Percentiles rank a stretch among this genome's conserved stretches.
Evolutionary conservation across 1,284 basidiomycete species (phyloP).

Genomic region (Tilletiopsis washingtonensis): DNA sequence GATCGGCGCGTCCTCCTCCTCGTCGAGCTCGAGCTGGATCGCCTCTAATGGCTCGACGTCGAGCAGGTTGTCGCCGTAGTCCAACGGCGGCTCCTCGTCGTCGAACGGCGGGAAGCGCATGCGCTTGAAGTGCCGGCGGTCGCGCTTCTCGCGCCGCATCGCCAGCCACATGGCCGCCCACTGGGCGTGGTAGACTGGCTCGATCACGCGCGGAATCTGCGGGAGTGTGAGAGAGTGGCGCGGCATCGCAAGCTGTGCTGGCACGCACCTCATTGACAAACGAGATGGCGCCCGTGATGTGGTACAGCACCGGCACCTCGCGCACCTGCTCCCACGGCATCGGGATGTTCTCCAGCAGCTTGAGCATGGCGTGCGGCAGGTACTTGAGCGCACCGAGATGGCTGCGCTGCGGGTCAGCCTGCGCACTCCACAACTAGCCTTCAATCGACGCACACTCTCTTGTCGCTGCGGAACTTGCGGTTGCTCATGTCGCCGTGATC

Average conservation of each 20-base stretch:
- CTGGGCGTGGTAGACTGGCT: constrained; percentile 96
- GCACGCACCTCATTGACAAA: constrained; percentile 99
- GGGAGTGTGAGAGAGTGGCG: no score
- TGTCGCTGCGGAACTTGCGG: constrained; percentile 82
- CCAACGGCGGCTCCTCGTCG: constrained; percentile 74
- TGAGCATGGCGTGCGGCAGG: constrained; percentile 98
- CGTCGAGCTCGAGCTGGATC: constrained; percentile 91
- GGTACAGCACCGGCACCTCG: constrained; percentile 50
- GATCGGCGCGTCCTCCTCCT: constrained; percentile 88
- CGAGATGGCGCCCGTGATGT: constrained; percentile 97
- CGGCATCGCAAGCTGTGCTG: no score
- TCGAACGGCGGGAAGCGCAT: constrained; percentile 99
- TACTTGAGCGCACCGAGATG: constrained; percentile 97
- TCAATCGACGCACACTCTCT: no score
- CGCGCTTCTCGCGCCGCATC: constrained; percentile 97
- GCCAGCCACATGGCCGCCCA: constrained; percentile 99
- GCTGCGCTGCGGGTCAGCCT: no score
- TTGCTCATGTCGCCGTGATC: constrained; percentile 49
- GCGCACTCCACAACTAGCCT: no score
- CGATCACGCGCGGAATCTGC: constrained; percentile 88
- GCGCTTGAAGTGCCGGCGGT: constrained; percentile 97
- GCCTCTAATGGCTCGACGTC: constrained; percentile 97
- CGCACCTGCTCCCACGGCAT: constrained; percentile 78
- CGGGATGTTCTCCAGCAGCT: constrained; percentile 96
- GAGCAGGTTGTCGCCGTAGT: constrained; percentile 73